These are phyloP conservation scores for Warburgia ugandensis DNA, from an alignment of 164 flowering plant genomes.

Conservation along the genomic window DNA sequence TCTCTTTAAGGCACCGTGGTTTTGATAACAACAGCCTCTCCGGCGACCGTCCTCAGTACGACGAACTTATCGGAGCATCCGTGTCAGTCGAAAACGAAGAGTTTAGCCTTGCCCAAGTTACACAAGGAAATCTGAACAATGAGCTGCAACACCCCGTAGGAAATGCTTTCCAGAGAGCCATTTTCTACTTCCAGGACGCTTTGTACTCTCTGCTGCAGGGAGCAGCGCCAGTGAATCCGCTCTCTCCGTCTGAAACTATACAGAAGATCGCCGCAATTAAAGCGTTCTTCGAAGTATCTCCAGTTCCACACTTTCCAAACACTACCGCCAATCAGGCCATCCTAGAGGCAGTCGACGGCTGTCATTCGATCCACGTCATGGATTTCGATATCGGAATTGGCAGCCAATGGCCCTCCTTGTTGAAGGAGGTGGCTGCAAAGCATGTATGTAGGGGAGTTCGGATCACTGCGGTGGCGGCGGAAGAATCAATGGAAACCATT, in stretches of 20 bases:
- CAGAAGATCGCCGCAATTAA: slow-evolving; percentile 51
- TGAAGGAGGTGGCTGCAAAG: slow-evolving; percentile 49
- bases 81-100: too few species aligned
- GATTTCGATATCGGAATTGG: slow-evolving; percentile 62
- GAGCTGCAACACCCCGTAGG: too few species aligned
- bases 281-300: slow-evolving; percentile 51
- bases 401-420: slow-evolving; percentile 62
- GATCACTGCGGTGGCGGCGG: too few species aligned
- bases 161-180: slow-evolving; percentile 51
- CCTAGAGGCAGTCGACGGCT: slow-evolving; percentile 44
- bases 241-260: slow-evolving; percentile 30
- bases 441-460: too few species aligned
- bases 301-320: slow-evolving; percentile 49
- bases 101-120: too few species aligned
- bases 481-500: slow-evolving; percentile 41
- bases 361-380: slow-evolving; percentile 35
- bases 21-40: too few species aligned
- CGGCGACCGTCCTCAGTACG: too few species aligned
- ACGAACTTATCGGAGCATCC: too few species aligned
- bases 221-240: slow-evolving; percentile 15
- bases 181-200: slow-evolving; percentile 57
- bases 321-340: slow-evolving; percentile 55
- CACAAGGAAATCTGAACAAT: too few species aligned
- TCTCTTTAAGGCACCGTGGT: too few species aligned
- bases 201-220: slow-evolving; percentile 29